Evolutionary conservation across 1,139 yeast genomes (phyloP), one percentile per base, ranked within the genome.

Genomic region (Saccharomyces hybrid): DNA sequence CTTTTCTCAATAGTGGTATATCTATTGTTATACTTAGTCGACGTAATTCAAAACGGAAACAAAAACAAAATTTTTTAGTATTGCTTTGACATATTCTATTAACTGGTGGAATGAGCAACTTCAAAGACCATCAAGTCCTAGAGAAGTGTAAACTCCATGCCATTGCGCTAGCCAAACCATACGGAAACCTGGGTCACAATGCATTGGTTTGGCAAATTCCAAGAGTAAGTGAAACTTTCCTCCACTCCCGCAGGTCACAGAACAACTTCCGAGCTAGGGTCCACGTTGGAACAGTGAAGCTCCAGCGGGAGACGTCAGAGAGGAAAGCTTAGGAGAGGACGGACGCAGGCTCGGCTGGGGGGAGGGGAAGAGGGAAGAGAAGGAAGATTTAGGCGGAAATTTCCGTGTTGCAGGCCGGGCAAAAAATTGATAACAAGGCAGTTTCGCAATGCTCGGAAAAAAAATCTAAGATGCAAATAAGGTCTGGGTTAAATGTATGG

Each of bases 1-100:
- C 79, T 80, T 84, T 73, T 57, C 61, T 67, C 59, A 57, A 48
- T 48, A 31, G 42, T 34, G 50, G 11, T 16, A 6, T 48, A 23
- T 48, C 38, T 48, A 47, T 47, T 47, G 23, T n/a, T 46, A 14
- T 34, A 34, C 42, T 34, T 34, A 34, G 42, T 34, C 42, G 23
- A 34, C 42, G 23, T 34, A 14, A 16, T 34, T 34, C 5, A 5
- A 4, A 8, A 34, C n/a, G 7, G 6, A 5, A 14, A 34, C 7
- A 8, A 34, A 2, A 34, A 14, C 42, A 34, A 34, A 34, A 2
- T 2, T 20, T 6, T 8, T 14, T 34, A 13, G 14, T 2, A n/a
- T n/a, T n/a, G n/a, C n/a, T n/a, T n/a, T n/a, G n/a, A 32, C 8
- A 6, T 34, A 7, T 14, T 34, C 42, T 7, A 34, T 14, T 34